Evolutionary conservation across 805 yeast species (phyloP), one percentile per base, ranked within the genome.

Genomic region (Yamadazyma paraphyllophila): DNA sequence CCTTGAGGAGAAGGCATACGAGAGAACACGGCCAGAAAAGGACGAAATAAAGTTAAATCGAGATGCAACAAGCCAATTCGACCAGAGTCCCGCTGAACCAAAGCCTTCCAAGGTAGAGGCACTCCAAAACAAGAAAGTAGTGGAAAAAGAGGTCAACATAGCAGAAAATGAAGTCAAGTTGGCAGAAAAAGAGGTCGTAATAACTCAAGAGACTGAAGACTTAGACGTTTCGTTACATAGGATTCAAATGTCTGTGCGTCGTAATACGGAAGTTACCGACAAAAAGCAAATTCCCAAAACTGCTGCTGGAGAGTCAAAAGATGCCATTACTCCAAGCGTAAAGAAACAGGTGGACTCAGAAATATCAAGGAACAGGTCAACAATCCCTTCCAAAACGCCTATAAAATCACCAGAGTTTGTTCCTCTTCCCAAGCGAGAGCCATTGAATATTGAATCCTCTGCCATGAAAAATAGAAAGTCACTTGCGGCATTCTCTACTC

Each of bases 371-470:
- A 20, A 3, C 24, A 20, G 24, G 24, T 20, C 6, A 20, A 20
- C 31, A 5, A 3, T 29, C 8, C 29, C 25, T 3, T 25, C 40
- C 9, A 40, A 40, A 42, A 61, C 67, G 9, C 69, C 73, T 2
- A 60, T 59, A 31, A 44, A 69, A 32, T 56, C 65, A 9, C 65
- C 74, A 1, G 58, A 62, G 4, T 70, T 64, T 46, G 70, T 66
- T 1, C 55, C 72, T 1, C 49, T 70, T 14, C 76, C 76, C 1
- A 55, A 69, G 7, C 52, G 71, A 36, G 73, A 67, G 34, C 76
- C 76, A 4, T 58, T 69, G 14, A 54, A 62, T 13, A 58, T 61
- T 4, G 53, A 54, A 30, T 56, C 65, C 4, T 42, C 59, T 6
- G 47, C 47, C n/a, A 39, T 49, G 15, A 45, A 39, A 12, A 43